A percentile compares a stretch with the other conserved stretches of the same genome.
Conservation (phyloP, 2,329 filamentous ascomycete genomes). For the Verticillium zaregamsianum region DNA sequence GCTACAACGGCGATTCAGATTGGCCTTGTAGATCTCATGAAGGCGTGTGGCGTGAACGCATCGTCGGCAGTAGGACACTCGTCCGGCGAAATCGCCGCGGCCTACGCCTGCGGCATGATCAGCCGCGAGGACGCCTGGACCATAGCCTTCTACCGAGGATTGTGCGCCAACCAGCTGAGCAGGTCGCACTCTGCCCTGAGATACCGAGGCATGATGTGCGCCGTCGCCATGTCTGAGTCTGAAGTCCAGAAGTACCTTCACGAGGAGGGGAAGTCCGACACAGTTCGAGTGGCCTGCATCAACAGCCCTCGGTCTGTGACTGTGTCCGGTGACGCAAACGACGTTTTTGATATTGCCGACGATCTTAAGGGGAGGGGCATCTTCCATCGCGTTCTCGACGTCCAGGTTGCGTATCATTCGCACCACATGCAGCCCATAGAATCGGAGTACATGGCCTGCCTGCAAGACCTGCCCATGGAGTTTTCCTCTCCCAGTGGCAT, state of each 20-base stretch:
- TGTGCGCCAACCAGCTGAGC: constrained; percentile 24
- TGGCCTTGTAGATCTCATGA: constrained; percentile 35
- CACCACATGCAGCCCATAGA: constrained; percentile 36
- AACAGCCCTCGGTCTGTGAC: constrained; percentile 40
- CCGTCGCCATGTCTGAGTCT: constrained; percentile 26
- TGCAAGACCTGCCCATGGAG: constrained; percentile 16
- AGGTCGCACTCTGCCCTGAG: constrained; percentile 15
- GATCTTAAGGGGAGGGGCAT: constrained; percentile 25
- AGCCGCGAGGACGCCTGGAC: constrained; percentile 33
- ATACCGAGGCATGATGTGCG: constrained; percentile 37
- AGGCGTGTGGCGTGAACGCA: constrained; percentile 25
- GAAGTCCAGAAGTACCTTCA: constrained; percentile 24
- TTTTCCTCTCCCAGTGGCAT: neutral
- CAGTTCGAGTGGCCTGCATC: constrained; percentile 35
- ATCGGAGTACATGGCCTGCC: constrained; percentile 26
- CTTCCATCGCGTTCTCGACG: constrained; percentile 29
- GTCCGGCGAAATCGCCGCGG: constrained; percentile 42
- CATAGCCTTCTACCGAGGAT: constrained; percentile 36
- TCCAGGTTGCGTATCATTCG: constrained; percentile 40
- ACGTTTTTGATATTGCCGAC: constrained; percentile 24
- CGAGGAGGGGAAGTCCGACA: constrained; percentile 4
- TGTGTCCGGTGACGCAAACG: constrained; percentile 32
- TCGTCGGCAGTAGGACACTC: constrained; percentile 38
- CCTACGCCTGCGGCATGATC: constrained; percentile 33
- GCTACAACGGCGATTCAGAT: constrained; percentile 38